These are phyloP conservation scores for Trametes cubensis DNA, from an alignment of 768 basidiomycete genomes.

Conservation along the genomic window DNA sequence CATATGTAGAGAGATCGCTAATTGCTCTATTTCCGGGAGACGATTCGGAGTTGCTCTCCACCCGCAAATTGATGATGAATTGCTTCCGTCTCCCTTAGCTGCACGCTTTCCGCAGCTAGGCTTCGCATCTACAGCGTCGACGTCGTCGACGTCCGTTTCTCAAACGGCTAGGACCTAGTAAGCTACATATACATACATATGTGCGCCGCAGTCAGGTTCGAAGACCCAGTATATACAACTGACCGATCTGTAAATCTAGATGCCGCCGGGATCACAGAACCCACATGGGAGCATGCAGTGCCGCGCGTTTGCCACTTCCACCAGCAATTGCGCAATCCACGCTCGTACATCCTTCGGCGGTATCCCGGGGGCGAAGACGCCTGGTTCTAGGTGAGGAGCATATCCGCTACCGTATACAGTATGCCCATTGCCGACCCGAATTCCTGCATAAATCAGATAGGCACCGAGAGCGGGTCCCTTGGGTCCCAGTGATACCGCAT, in stretches of 20 bases:
- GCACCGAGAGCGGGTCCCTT: constrained; percentile 9
- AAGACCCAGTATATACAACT: no score
- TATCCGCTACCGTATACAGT: not conserved
- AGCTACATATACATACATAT: not conserved
- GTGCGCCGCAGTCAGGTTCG: not conserved
- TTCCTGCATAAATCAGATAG: constrained; percentile 7
- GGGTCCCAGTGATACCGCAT: constrained; percentile 8
- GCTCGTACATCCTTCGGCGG: not conserved
- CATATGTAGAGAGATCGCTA: not conserved
- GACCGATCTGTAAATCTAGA: not conserved
- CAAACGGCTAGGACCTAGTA: no score
- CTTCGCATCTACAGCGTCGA: no score
- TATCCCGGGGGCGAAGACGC: no score
- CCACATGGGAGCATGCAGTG: constrained; percentile 4
- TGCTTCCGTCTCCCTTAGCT: no score
- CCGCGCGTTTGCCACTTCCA: constrained; percentile 11
- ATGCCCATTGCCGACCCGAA: not conserved
- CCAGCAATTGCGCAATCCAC: constrained; percentile 12
- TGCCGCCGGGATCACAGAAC: not conserved
- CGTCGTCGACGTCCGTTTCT: no score
- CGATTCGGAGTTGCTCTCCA: no score
- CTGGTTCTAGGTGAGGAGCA: no score
- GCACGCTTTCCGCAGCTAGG: no score
- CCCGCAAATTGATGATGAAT: no score
- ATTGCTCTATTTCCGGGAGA: no score